phyloP scores from a whole-genome alignment of 1,284 basidiomycete species.

The Laetiporus sulphureus region DNA sequence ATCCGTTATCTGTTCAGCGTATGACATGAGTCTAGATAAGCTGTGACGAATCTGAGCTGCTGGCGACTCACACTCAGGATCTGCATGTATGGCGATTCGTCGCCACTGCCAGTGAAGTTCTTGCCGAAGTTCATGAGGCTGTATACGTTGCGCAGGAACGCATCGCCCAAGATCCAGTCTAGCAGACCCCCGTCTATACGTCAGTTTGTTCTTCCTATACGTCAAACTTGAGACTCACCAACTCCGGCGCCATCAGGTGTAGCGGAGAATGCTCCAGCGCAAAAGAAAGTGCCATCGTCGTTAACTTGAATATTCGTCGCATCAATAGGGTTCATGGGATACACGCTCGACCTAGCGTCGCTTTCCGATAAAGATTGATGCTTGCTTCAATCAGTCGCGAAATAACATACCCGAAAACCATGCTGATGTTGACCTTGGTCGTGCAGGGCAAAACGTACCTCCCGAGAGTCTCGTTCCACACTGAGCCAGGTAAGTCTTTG shows the following conservation, averaged over 20 bases:
- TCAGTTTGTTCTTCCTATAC: no score
- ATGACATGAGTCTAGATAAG: background rate
- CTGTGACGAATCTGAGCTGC: background rate
- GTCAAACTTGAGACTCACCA: slow-evolving; percentile 3
- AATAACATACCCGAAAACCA: slow-evolving; percentile 11
- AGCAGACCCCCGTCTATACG: no score
- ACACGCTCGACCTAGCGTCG: slow-evolving; percentile 3
- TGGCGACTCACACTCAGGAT: slow-evolving; percentile 7
- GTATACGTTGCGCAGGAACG: slow-evolving; percentile 13
- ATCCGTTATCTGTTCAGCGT: slow-evolving; percentile 5
- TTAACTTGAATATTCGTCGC: slow-evolving; percentile 6
- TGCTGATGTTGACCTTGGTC: slow-evolving; percentile 15
- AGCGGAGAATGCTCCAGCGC: slow-evolving; percentile 8
- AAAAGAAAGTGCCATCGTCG: slow-evolving; percentile 9
- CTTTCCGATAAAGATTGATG: no score
- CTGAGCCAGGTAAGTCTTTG: slow-evolving; percentile 13
- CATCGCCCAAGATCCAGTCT: slow-evolving; percentile 13
- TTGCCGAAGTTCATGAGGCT: slow-evolving; percentile 8
- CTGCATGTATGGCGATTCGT: slow-evolving; percentile 7
- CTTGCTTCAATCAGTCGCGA: no score
- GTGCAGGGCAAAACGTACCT: slow-evolving; percentile 13
- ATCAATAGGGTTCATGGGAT: slow-evolving; percentile 17
- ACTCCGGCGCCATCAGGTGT: slow-evolving; percentile 2
- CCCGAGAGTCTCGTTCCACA: slow-evolving; percentile 3
- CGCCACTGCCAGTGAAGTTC: slow-evolving; percentile 4